Evolutionary conservation across 2,329 filamentous ascomycete genomes (phyloP).

Genomic region (Fusarium setosum): DNA sequence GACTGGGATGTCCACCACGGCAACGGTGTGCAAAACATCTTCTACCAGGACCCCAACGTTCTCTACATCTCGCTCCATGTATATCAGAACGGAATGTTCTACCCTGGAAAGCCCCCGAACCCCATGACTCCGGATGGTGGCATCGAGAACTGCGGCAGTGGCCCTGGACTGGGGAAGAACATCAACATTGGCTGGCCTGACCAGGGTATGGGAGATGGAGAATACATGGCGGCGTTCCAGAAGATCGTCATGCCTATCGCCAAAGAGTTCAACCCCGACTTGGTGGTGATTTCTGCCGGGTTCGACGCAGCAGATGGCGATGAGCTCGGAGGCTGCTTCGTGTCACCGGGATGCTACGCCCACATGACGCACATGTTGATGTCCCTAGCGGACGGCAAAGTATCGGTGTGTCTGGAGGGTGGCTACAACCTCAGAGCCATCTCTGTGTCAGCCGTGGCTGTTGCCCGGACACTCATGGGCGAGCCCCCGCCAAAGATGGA

Average conservation of each 20-base stretch:
- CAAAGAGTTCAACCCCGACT: conserved; percentile 90
- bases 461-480: conserved; percentile 93
- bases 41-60: conserved; percentile 93
- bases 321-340: conserved; percentile 91
- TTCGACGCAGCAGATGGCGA: conserved; percentile 97
- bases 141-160: conserved; percentile 68
- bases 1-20: conserved; percentile 90
- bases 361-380: conserved; percentile 99
- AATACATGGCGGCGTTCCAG: conserved; percentile 97
- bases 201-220: conserved; percentile 91
- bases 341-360: conserved; percentile 90
- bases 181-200: conserved; percentile 76
- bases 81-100: conserved; percentile 85
- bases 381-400: conserved; percentile 88
- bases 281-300: conserved; percentile 94
- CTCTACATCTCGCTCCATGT: conserved; percentile 97
- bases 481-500: conserved; percentile 80
- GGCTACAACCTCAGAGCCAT: conserved; percentile 96
- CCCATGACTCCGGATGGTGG: conserved; percentile 69
- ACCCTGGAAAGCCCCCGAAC: conserved; percentile 76
- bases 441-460: conserved; percentile 89
- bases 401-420: conserved; percentile 93
- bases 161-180: conserved; percentile 68
- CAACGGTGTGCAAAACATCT: conserved; percentile 96
- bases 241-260: conserved; percentile 97